phyloP scores from a whole-genome alignment of 345 rosid genomes.

The Rhodomyrtus tomentosa region DNA sequence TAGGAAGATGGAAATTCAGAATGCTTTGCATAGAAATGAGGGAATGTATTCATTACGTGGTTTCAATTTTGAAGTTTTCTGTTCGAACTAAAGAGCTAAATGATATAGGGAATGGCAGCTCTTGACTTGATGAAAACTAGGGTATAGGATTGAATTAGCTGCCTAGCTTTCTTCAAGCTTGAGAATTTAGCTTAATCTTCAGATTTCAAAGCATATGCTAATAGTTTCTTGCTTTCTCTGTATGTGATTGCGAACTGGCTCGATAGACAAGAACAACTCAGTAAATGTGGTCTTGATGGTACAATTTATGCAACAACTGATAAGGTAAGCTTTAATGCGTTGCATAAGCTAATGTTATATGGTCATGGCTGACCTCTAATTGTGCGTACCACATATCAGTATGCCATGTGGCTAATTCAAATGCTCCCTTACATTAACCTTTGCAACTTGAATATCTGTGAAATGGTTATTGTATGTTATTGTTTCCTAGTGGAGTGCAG shows the following conservation, averaged over 20 bases:
- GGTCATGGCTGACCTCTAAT: background rate
- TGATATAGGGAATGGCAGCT: background rate
- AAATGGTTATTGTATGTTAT: background rate
- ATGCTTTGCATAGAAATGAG: background rate
- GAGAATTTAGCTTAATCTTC: background rate
- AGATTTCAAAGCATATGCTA: background rate
- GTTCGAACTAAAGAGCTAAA: background rate
- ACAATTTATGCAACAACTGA: slow-evolving; percentile 32
- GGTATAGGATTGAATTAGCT: background rate
- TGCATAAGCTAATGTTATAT: background rate
- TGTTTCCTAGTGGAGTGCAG: background rate
- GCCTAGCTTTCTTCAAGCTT: background rate
- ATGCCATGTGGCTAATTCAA: background rate
- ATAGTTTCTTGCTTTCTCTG: background rate
- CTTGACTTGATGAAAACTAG: background rate
- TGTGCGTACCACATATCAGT: background rate
- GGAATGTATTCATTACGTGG: background rate
- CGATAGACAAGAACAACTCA: slow-evolving; percentile 33
- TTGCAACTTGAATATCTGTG: background rate
- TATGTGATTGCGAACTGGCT: background rate
- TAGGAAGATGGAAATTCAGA: background rate
- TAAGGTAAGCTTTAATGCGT: slow-evolving; percentile 16
- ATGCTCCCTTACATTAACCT: background rate
- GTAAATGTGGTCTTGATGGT: slow-evolving; percentile 47
- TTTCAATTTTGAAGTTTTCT: background rate